A percentile compares a stretch with the other conserved stretches of the same genome.
phyloP scores from a whole-genome alignment of 2,329 filamentous ascomycete genomes.

The Talaromyces sp. region DNA sequence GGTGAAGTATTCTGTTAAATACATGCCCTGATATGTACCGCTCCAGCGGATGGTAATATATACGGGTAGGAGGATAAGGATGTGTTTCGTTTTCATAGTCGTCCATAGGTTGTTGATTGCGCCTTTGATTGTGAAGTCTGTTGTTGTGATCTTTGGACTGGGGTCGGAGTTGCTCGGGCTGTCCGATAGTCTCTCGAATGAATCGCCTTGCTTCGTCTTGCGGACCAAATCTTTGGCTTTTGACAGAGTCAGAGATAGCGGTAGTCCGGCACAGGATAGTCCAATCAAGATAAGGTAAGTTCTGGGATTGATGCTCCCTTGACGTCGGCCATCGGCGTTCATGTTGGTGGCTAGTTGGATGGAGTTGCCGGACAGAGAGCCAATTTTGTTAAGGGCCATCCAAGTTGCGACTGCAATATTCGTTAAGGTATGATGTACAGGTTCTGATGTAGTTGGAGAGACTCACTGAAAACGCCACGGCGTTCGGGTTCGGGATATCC shows the following conservation, averaged over 20 bases:
- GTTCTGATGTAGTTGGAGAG: not conserved
- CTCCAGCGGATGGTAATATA: not conserved
- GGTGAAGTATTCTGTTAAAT: not conserved
- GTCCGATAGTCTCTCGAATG: not conserved
- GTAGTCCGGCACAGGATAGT: not conserved
- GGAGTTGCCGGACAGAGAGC: slow-evolving; percentile 52
- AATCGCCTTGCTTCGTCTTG: not conserved
- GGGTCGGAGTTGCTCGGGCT: not conserved
- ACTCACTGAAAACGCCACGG: not conserved
- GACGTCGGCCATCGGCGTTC: slow-evolving; percentile 32
- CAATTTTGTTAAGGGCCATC: slow-evolving; percentile 47
- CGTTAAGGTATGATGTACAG: not conserved
- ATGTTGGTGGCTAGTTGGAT: slow-evolving; percentile 52
- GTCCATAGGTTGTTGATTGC: not conserved
- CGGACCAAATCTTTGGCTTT: not conserved
- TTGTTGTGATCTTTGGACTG: not conserved
- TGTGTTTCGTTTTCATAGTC: not conserved
- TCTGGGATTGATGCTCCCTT: slow-evolving; percentile 28
- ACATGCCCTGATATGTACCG: not conserved
- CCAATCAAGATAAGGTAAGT: not conserved
- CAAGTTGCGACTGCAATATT: not conserved
- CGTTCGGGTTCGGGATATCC: not conserved
- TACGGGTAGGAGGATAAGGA: not conserved
- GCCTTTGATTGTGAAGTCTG: not conserved
- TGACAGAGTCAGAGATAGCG: not conserved